A percentile compares a stretch with the other conserved stretches of the same genome.
Conservation (phyloP, 1,284 basidiomycete genomes). For the Tilletia setariae region DNA sequence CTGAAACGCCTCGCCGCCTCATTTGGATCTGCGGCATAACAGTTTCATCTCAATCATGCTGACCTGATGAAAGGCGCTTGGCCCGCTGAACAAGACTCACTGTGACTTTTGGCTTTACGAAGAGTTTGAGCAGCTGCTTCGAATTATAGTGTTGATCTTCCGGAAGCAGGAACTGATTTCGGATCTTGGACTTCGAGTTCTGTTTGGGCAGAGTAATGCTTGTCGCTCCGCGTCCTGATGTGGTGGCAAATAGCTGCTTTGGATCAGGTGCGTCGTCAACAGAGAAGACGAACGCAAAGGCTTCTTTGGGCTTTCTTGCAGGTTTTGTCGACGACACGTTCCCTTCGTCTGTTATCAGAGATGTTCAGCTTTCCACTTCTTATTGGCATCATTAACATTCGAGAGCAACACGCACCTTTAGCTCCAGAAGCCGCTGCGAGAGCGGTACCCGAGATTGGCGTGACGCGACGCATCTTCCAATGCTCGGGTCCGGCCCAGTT, state of each 20-base stretch:
- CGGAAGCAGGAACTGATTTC: slow-evolving; percentile 75
- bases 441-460: neutral
- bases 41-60: slow-evolving; percentile 60
- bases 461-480: slow-evolving; percentile 71
- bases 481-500: slow-evolving; percentile 99
- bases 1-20: slow-evolving; percentile 19
- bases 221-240: slow-evolving; percentile 41
- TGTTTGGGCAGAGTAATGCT: slow-evolving; percentile 56
- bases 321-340: neutral
- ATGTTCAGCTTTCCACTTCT: neutral
- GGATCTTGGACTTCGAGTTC: slow-evolving; percentile 51
- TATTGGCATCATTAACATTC: neutral
- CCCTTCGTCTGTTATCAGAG: neutral
- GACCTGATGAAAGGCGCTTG: slow-evolving; percentile 59
- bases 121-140: slow-evolving; percentile 80
- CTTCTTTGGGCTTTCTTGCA: slow-evolving; percentile 60
- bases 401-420: slow-evolving; percentile 21
- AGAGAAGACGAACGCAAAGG: slow-evolving; percentile 83
- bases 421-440: neutral
- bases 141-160: slow-evolving; percentile 97
- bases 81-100: slow-evolving; percentile 24
- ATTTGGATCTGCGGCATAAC: slow-evolving; percentile 22
- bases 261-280: slow-evolving; percentile 63
- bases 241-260: slow-evolving; percentile 70
- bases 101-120: slow-evolving; percentile 69